Evolutionary conservation across 176 grass and related monocot species (phyloP), one percentile per base, ranked within the genome.

Genomic region (Poa pratensis): DNA sequence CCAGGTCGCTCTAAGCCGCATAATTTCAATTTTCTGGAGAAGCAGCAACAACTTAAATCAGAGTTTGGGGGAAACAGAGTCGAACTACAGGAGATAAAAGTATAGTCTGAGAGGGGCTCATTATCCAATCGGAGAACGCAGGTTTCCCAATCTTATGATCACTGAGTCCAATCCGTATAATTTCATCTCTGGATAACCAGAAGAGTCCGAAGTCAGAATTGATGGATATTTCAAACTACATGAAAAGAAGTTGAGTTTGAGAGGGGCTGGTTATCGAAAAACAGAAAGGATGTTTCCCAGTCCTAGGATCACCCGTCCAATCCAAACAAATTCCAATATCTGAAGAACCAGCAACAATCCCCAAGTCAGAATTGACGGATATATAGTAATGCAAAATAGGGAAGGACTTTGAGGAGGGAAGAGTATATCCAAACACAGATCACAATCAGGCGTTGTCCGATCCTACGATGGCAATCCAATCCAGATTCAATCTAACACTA

Each of bases 21-120:
- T 3, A 26, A 50, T 68, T 88, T 53, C 52, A 68, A 50, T 17
- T 69, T 37, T 5, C 86, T 88, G 63, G n/a, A 83, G 62, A 78
- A 59, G 0, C 3, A 5, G 18, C 5, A 77, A 15, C 16, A 20
- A 24, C 14, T 5, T 4, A 5, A 28, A 57, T 85, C 53, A 84
- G 27, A 75, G 20, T 49, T 57, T 20, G 11, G 0, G 37, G 4
- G 37, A 23, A 40, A 6, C 45, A 17, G 0, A 9, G 0, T 72
- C 3, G 32, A 24, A 27, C 18, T 11, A 8, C 17, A 23, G 32
- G 6, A 15, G 19, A 14, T 37, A n/a, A 1, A 43, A 70, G 20
- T 42, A 12, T 20, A 43, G 67, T 59, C 67, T 65, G 15, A 16
- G 68, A 40, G 34, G 7, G 24, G 5, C 13, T 24, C 17, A 73